Base-by-base conservation (phyloP, 371 early-diverging fungal species). In the Funneliformis caledonium region DNA sequence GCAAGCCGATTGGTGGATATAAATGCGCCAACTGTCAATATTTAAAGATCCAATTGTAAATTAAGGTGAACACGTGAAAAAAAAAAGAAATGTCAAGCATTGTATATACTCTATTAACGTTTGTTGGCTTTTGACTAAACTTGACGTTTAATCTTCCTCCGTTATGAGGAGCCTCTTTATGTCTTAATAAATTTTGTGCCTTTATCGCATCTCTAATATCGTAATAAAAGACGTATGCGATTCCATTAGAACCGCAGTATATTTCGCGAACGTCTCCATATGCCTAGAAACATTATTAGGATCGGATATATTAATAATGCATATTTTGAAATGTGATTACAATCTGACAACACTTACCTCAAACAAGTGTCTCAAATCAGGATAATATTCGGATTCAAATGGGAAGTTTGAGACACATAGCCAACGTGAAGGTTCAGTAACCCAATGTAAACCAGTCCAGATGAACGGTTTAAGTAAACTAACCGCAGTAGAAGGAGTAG, bases 141-240 rank as follows among this genome's bases (percentile, higher is more conserved):
- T 60, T n/a, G 10, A 76, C 52, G 6, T 61, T 11, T 12, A 76
- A 14, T 26, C 70, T 70, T 22, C 47, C 12, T 22, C 45, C 9
- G n/a, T 45, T 70, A 70, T 70, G 45, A 31, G 70, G 70, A 7
- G 70, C 43, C 22, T 45, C 70, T 61, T 62, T 16, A 76, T 45
- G 12, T 10, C 42, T 61, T 19, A 76, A 64, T 14, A 42, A 45
- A 7, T 45, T 14, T 19, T 62, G 43, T 16, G 76, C 76, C 26
- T 62, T 76, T 16, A 76, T 62, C 11, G 76, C 61, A 45, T 76
- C 76, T 8, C 76, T 61, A 45, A 76, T 60, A 76, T 76, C 76
- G 61, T 76, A 76, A 47, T 59, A 76, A 22, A 76, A 43, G 26
- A 62, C 47, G 22, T 62, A 76, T n/a, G 60, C 62, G 47, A 61